Evolutionary conservation across 179 eudicot genomes (phyloP), one percentile per base, ranked within the genome.

Genomic region (Actinidia arguta): DNA sequence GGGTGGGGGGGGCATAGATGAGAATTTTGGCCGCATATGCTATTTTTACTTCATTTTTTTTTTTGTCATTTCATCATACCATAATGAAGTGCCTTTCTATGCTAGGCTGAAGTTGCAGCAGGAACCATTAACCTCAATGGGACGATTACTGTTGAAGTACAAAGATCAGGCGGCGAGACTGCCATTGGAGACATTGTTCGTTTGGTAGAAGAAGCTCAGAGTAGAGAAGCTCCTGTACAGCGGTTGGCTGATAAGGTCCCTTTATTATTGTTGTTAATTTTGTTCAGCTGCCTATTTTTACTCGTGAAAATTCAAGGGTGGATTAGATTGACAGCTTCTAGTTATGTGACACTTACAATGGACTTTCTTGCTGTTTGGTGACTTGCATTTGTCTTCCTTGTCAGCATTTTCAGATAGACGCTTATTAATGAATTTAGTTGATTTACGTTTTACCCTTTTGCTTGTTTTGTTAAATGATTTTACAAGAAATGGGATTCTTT

Each of bases 151-250:
- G 82, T 97, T 80, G 99, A 97, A 92, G 99, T 97, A 70, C 91
- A 55, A 83, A 92, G 96, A 80, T 92, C 98, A 58, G 99, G 99
- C 84, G 98, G 99, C 61, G 96, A 97, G 88, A 93, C 97, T 47
- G 87, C 93, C 73, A 97, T 97, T 89, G 99, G 95, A 46, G 93
- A 95, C 86, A 97, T 97, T 82, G 96, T 97, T 86, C 96, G 99
- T 70, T 87, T 97, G 76, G 99, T 97, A 63, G 99, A 94, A 89
- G 97, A 90, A 90, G 99, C 99, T 73, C 99, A 97, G 81, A 90
- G 93, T 76, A 91, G 98, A 82, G 99, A 97, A 90, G 99, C 99
- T 89, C 99, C 99, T 78, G 96, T 97, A 58, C 99, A 97, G 85
- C 93, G 97, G 75, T 82, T 97, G 88, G 98, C 99, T 84, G 99